Conservation (phyloP, 139 green algal genomes). For the Volvox africanus region DNA sequence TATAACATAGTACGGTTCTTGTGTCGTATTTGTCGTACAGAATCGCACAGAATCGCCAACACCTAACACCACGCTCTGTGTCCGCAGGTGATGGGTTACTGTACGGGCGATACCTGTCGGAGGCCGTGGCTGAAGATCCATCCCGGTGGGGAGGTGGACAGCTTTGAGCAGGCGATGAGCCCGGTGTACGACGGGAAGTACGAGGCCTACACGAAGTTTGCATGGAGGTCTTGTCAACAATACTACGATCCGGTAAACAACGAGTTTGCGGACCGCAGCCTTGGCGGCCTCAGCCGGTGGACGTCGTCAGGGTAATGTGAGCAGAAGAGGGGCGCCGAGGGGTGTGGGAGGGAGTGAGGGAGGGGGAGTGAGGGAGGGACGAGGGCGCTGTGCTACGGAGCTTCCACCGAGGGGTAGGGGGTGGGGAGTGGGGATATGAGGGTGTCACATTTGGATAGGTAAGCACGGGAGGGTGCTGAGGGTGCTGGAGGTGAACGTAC, state of each 20-base stretch:
- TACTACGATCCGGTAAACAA: constrained; percentile 39
- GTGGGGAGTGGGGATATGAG: too few relatives aligned
- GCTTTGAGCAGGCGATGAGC: constrained; percentile 41
- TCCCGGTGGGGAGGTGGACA: not conserved
- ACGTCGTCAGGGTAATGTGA: not conserved
- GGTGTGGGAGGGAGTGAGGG: not conserved
- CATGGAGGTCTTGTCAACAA: not conserved
- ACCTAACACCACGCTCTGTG: too few relatives aligned
- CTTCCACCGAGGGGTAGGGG: too few relatives aligned
- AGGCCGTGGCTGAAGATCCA: constrained; percentile 43
- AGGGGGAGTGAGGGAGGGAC: too few relatives aligned
- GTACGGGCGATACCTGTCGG: constrained; percentile 12
- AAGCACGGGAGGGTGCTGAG: too few relatives aligned
- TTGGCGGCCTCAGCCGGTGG: constrained; percentile 6
- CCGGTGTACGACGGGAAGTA: constrained; percentile 19
- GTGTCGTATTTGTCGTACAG: too few relatives aligned
- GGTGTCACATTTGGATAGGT: too few relatives aligned
- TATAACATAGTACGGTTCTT: too few relatives aligned
- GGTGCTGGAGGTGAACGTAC: too few relatives aligned
- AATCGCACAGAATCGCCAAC: too few relatives aligned
- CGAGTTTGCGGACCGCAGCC: not conserved
- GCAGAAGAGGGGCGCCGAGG: not conserved
- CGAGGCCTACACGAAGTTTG: constrained; percentile 36
- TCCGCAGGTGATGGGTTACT: constrained; percentile 34
- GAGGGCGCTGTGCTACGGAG: too few relatives aligned